phyloP scores from a whole-genome alignment of 2,329 filamentous ascomycete genomes.

The Metarhizium anisopliae region DNA sequence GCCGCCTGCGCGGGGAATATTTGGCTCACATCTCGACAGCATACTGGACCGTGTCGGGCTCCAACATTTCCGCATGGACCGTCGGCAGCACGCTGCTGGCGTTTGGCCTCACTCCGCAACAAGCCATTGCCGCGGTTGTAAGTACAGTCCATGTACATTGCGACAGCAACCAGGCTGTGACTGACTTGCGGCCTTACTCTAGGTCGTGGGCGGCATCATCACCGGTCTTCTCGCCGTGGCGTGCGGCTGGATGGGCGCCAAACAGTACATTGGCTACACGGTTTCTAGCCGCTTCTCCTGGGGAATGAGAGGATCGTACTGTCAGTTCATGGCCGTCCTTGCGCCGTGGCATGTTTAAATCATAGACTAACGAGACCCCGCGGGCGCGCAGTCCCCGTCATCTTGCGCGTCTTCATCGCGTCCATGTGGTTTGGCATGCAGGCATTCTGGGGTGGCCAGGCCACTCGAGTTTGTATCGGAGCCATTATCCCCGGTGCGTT shows the following conservation, averaged over 20 bases:
- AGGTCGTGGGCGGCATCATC: too few relatives aligned
- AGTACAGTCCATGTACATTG: neutral
- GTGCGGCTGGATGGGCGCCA: constrained; percentile 14
- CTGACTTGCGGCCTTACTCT: too few relatives aligned
- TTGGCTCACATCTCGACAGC: constrained; percentile 2
- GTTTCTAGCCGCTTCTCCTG: constrained; percentile 32
- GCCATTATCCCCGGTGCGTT: constrained; percentile 17
- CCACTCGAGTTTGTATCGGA: constrained; percentile 17
- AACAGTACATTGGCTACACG: constrained; percentile 18
- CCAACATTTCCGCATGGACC: constrained; percentile 16
- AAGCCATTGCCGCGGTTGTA: constrained; percentile 17
- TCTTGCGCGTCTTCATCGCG: constrained; percentile 16
- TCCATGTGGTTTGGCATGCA: constrained; percentile 21
- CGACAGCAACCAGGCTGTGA: too few relatives aligned
- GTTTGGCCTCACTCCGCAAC: constrained; percentile 17
- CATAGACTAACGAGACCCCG: neutral
- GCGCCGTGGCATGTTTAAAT: neutral
- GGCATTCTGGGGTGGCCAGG: constrained; percentile 20
- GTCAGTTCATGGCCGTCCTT: constrained; percentile 7
- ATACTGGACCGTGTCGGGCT: constrained; percentile 16
- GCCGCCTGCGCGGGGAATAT: too few relatives aligned
- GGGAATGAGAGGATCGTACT: constrained; percentile 37
- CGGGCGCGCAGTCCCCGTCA: constrained; percentile 13
- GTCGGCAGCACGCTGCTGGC: constrained; percentile 15
- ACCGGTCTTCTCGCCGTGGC: too few relatives aligned